Evolutionary conservation across 1,284 basidiomycete genomes (phyloP), one percentile per base, ranked within the genome.

Genomic region (Sporisorium graminicola): DNA sequence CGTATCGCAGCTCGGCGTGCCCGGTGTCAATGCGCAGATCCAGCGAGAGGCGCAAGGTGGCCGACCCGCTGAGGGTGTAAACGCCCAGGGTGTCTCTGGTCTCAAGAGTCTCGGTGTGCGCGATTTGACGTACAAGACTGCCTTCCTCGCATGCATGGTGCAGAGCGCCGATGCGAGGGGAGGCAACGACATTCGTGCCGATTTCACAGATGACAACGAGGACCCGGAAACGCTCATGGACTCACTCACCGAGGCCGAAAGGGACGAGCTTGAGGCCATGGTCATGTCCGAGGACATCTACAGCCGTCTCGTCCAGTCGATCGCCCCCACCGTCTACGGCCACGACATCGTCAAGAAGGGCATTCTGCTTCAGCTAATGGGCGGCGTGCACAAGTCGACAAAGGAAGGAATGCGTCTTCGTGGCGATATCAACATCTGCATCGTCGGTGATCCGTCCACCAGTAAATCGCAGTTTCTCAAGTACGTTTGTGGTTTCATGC

Each of bases 401-500:
- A 88, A 89, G 0, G 97, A 99, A 86, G 97, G 97, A 50, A 99
- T 99, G 90, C 91, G 98, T 85, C 89, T 99, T 20, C 91, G 97
- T 87, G 97, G 97, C 2, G 97, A 99, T 83, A 92, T 99, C 86
- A 99, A 99, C 83, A 95, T 99, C 65, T 99, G 96, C 85, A 96
- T 99, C 68, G 93, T 99, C 60, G 97, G 97, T 44, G 97, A 99
- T 83, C 97, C 97, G 1, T 94, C 92, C 22, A 98, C 95, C 0
- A 94, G 92, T 54, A 99, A 99, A 86, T 98, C 96, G 0, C 97
- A 99, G 86, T 99, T 99, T 88, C 89, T 99, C 71, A 99, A 99
- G 93, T 98, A 99, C 81, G 92, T 99, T 59, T 98, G 96, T 86
- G 94, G 94, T n/a, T 98, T 99, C 90, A 89, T 99, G 18, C 97